Conservation (phyloP, 768 basidiomycete species). For the Phanerochaete carnosa region DNA sequence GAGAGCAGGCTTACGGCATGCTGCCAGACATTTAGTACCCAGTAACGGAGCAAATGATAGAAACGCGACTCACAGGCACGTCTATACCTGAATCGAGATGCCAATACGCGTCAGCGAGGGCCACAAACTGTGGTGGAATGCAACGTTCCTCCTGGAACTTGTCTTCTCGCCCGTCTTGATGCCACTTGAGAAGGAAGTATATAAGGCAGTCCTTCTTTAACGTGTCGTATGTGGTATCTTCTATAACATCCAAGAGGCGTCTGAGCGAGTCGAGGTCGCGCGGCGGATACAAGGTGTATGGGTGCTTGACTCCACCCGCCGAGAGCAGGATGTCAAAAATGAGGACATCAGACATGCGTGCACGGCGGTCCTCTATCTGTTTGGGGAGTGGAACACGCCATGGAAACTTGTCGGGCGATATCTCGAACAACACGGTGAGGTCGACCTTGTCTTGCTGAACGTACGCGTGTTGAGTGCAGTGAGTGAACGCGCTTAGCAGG, state of each 20-base stretch:
- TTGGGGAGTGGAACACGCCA: conserved; percentile 52
- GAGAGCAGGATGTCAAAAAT: conserved; percentile 73
- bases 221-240: conserved; percentile 59
- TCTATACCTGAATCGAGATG: conserved; percentile 69
- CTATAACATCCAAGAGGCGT: conserved; percentile 58
- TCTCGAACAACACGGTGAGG: conserved; percentile 43
- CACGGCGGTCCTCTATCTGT: conserved; percentile 62
- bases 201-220: conserved; percentile 80
- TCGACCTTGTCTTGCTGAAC: not conserved
- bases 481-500: not conserved
- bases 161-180: conserved; percentile 57
- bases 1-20: conserved; percentile 70
- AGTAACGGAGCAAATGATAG: not conserved
- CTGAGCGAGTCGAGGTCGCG: conserved; percentile 48
- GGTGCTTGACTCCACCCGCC: conserved; percentile 56
- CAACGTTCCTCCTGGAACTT: conserved; percentile 49
- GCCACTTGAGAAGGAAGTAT: conserved; percentile 81
- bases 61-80: conserved; percentile 41
- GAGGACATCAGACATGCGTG: conserved; percentile 56
- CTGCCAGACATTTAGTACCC: conserved; percentile 20
- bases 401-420: conserved; percentile 49
- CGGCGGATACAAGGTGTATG: conserved; percentile 68
- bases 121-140: conserved; percentile 73
- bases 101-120: conserved; percentile 85
- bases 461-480: not conserved